These are phyloP conservation scores for Scutellaria barbata DNA, from an alignment of 257 asterid genomes.

Conservation along the genomic window DNA sequence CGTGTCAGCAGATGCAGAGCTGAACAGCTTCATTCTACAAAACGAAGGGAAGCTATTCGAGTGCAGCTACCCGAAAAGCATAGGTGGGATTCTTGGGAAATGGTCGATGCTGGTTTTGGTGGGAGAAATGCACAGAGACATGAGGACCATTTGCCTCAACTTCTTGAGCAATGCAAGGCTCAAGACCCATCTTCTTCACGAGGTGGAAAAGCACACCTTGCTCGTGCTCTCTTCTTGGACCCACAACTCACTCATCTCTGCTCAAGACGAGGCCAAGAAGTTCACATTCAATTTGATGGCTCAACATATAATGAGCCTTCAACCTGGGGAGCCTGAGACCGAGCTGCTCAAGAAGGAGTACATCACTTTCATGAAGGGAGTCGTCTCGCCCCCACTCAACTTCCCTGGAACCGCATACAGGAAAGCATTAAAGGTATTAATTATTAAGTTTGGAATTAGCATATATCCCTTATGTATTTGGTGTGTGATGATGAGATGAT, in stretches of 20 bases:
- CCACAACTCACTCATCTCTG: constrained; percentile 54
- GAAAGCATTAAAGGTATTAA: constrained; percentile 57
- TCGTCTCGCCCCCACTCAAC: constrained; percentile 88
- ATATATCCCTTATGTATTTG: too few relatives aligned
- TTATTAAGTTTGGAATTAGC: too few relatives aligned
- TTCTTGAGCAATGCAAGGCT: constrained; percentile 81
- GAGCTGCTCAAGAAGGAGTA: constrained; percentile 79
- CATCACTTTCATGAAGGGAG: constrained; percentile 95
- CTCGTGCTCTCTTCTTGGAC: constrained; percentile 77
- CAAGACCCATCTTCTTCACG: constrained; percentile 63
- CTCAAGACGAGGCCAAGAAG: constrained; percentile 96
- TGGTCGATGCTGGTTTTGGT: constrained; percentile 95
- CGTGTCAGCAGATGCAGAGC: constrained; percentile 87
- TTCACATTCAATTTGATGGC: constrained; percentile 95
- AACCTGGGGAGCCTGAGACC: constrained; percentile 78
- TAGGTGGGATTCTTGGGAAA: constrained; percentile 93
- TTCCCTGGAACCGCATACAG: constrained; percentile 96
- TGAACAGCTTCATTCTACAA: constrained; percentile 71
- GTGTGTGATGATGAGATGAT: not conserved
- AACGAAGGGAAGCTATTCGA: constrained; percentile 87
- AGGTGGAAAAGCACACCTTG: constrained; percentile 76
- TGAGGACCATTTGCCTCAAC: constrained; percentile 82
- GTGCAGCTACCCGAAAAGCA: constrained; percentile 90
- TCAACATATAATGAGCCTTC: constrained; percentile 85
- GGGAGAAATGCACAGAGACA: constrained; percentile 93